A percentile compares a stretch with the other conserved stretches of the same genome.
Conservation (phyloP, 1,284 basidiomycete species). For the Leccinum cinnamomeum region DNA sequence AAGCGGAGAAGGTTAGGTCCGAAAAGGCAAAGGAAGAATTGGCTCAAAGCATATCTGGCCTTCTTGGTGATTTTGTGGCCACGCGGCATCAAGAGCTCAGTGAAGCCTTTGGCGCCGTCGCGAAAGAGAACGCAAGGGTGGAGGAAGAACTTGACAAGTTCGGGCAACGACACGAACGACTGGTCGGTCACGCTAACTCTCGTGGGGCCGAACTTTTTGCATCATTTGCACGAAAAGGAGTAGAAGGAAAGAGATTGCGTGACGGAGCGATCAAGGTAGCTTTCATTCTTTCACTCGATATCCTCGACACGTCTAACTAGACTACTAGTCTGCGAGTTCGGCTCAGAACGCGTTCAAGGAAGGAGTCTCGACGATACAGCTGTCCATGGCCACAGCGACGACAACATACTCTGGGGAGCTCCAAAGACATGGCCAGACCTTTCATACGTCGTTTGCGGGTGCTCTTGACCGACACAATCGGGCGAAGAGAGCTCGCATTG, state of each 20-base stretch:
- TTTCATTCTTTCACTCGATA: neutral
- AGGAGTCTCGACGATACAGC: constrained; percentile 48
- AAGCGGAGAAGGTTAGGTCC: constrained; percentile 64
- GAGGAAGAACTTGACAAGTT: constrained; percentile 52
- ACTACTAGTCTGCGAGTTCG: constrained; percentile 42
- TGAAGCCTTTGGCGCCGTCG: constrained; percentile 55
- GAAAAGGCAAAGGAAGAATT: constrained; percentile 71
- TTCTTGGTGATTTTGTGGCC: constrained; percentile 70
- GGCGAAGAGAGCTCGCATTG: constrained; percentile 66
- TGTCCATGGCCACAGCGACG: constrained; percentile 47
- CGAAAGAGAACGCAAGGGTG: constrained; percentile 55
- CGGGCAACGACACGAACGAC: constrained; percentile 47
- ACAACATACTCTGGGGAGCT: constrained; percentile 54
- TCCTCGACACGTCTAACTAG: constrained; percentile 18
- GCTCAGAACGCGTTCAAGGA: constrained; percentile 44
- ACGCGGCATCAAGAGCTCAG: constrained; percentile 70
- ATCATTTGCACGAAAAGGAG: constrained; percentile 46
- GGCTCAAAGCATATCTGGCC: constrained; percentile 65
- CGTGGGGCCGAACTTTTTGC: constrained; percentile 43
- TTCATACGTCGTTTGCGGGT: constrained; percentile 43
- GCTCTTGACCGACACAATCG: constrained; percentile 61
- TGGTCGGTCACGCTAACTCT: constrained; percentile 43
- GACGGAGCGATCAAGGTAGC: constrained; percentile 63
- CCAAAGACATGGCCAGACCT: constrained; percentile 47
- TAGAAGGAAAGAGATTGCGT: constrained; percentile 54